phyloP scores from a whole-genome alignment of 805 yeast genomes.

The Candida tammaniensis region DNA sequence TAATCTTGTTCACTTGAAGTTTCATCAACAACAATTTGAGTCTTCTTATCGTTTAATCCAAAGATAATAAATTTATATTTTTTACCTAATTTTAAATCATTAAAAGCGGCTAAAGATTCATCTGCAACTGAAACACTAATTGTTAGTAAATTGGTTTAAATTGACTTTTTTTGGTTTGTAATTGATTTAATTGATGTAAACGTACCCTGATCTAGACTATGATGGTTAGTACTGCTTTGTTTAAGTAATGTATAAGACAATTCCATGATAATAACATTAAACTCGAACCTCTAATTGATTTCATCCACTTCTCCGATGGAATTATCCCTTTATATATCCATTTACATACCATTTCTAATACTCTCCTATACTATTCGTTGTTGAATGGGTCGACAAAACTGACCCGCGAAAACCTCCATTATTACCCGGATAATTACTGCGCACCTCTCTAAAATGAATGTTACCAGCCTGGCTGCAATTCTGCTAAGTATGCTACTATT shows the following conservation, averaged over 20 bases:
- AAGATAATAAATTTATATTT: slow-evolving; percentile 81
- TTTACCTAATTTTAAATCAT: slow-evolving; percentile 92
- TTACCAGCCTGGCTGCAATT: too few species aligned
- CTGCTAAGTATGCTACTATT: too few species aligned
- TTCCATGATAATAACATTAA: neutral
- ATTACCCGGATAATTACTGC: too few species aligned
- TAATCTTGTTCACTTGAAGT: slow-evolving; percentile 74
- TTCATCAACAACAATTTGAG: slow-evolving; percentile 86
- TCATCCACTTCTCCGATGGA: too few species aligned
- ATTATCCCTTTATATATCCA: too few species aligned
- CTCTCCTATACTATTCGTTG: too few species aligned
- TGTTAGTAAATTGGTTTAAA: slow-evolving; percentile 14
- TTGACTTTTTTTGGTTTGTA: neutral
- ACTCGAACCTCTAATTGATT: neutral
- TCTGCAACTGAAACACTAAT: slow-evolving; percentile 52
- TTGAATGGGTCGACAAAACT: too few species aligned
- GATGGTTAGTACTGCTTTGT: slow-evolving; percentile 14
- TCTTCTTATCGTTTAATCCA: slow-evolving; percentile 78
- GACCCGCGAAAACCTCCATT: too few species aligned
- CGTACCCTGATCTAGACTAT: slow-evolving; percentile 33
- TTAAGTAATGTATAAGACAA: too few species aligned
- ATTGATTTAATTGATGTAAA: too few species aligned
- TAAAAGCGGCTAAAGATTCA: slow-evolving; percentile 90
- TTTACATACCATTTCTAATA: too few species aligned
- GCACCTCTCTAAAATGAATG: too few species aligned